Evolutionary conservation across 2,329 filamentous ascomycete genomes (phyloP).

Genomic region (Dactylella cylindrospora): DNA sequence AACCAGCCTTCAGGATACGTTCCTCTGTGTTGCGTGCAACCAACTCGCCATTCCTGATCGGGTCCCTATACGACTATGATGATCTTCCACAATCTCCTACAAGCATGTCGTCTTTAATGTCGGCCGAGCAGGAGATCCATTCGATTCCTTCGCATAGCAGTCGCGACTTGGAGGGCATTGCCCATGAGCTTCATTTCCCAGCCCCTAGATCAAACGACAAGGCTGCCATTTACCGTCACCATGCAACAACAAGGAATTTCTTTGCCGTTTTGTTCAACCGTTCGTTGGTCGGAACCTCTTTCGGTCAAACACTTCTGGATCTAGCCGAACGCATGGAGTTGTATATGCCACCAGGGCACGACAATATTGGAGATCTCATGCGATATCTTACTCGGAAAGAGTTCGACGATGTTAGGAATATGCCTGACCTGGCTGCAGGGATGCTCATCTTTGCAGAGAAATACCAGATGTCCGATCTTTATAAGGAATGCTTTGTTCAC

Average conservation of each 20-base stretch:
- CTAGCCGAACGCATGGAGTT: conserved; percentile 63
- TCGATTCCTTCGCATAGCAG: conserved; percentile 47
- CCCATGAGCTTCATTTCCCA: conserved; percentile 66
- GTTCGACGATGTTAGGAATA: conserved; percentile 66
- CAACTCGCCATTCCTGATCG: conserved; percentile 60
- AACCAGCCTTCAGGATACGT: conserved; percentile 61
- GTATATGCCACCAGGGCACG: conserved; percentile 58
- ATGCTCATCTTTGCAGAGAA: conserved; percentile 67
- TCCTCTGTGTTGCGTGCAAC: conserved; percentile 63
- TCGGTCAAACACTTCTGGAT: conserved; percentile 65
- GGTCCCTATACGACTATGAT: conserved; percentile 52
- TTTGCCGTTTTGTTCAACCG: conserved; percentile 66
- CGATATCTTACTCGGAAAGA: conserved; percentile 63
- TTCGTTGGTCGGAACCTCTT: conserved; percentile 65
- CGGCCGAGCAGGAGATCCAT: conserved; percentile 25
- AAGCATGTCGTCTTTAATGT: conserved; percentile 38
- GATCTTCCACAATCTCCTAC: conserved; percentile 41
- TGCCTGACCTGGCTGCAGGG: conserved; percentile 62
- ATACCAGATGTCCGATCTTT: conserved; percentile 66
- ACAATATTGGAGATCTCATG: conserved; percentile 61
- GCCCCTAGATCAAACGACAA: conserved; percentile 58
- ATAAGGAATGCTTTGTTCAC: conserved; percentile 68
- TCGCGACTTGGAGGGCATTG: conserved; percentile 59
- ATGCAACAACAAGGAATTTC: conserved; percentile 69
- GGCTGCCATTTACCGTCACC: conserved; percentile 59